A percentile compares a stretch with the other conserved stretches of the same genome.
Evolutionary conservation across 2,329 filamentous ascomycete genomes (phyloP).

Genomic region (Colletotrichum trifolii): DNA sequence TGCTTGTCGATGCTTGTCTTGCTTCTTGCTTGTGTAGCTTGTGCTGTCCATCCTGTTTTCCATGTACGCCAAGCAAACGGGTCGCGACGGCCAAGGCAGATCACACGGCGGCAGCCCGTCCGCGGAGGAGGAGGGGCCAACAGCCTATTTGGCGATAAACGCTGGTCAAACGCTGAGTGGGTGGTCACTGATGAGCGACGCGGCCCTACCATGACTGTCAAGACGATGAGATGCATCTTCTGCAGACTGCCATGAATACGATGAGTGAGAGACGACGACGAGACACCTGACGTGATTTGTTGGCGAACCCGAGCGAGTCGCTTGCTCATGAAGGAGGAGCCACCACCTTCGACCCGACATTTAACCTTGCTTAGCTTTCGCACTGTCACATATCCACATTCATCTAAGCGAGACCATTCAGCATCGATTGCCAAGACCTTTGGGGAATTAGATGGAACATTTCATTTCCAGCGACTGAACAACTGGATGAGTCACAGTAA

Average conservation of each 20-base stretch:
- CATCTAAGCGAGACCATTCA: conserved; percentile 10
- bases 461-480: conserved; percentile 28
- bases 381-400: conserved; percentile 12
- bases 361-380: background rate
- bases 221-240: too few species aligned
- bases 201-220: too few species aligned
- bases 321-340: background rate
- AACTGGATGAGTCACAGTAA: background rate
- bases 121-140: background rate
- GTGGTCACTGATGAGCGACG: too few species aligned
- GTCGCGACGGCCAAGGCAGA: conserved; percentile 35
- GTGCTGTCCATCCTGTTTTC: background rate
- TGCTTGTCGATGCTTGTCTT: background rate
- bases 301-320: too few species aligned
- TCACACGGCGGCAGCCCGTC: conserved; percentile 27
- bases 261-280: too few species aligned
- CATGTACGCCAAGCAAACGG: conserved; percentile 29
- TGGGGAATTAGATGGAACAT: conserved; percentile 31
- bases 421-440: conserved; percentile 21
- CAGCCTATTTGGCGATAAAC: background rate
- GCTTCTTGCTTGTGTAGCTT: background rate
- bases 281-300: too few species aligned
- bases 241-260: too few species aligned
- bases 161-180: too few species aligned
- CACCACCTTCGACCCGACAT: background rate